A percentile compares a stretch with the other conserved stretches of the same genome.
phyloP scores from a whole-genome alignment of 495 filamentous ascomycete genomes.

The Aspergillus wentii region DNA sequence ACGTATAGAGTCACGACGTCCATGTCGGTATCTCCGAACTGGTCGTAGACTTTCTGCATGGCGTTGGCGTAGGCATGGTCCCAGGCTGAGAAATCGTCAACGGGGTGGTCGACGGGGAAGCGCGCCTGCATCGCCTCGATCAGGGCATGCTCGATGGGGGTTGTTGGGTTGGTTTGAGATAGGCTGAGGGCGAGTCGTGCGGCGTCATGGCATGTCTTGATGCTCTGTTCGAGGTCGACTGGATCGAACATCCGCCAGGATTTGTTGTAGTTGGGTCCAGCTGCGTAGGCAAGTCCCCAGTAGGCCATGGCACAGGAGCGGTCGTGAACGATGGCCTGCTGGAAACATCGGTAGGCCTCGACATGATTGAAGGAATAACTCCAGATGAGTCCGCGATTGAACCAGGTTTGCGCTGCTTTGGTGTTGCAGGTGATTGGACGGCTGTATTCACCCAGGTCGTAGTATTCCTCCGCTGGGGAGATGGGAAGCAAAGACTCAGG shows the following conservation, averaged over 20 bases:
- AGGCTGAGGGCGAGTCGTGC: conserved; percentile 34
- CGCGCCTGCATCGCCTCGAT: conserved; percentile 51
- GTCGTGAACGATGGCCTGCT: conserved; percentile 50
- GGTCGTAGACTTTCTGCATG: conserved; percentile 52
- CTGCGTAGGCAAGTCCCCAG: conserved; percentile 61
- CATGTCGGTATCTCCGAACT: conserved; percentile 51
- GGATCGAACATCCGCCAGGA: conserved; percentile 63
- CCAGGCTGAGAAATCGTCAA: conserved; percentile 43
- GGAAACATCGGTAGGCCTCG: conserved; percentile 53
- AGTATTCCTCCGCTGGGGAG: no score
- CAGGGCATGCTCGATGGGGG: conserved; percentile 50
- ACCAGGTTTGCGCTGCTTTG: conserved; percentile 20
- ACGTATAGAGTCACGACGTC: conserved; percentile 59
- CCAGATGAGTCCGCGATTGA: conserved; percentile 24
- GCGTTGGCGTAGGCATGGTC: conserved; percentile 55
- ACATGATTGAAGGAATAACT: conserved; percentile 27
- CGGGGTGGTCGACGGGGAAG: conserved; percentile 41
- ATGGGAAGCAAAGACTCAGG: no score
- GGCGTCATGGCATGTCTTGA: conserved; percentile 41
- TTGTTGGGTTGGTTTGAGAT: conserved; percentile 19
- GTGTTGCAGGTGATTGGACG: conserved; percentile 40
- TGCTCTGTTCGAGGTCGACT: conserved; percentile 43
- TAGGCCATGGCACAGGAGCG: conserved; percentile 54
- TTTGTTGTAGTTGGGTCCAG: conserved; percentile 73
- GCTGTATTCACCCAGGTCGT: conserved; percentile 49